phyloP scores from a whole-genome alignment of 2,329 filamentous ascomycete genomes.

The Endocalyx cinctus region DNA sequence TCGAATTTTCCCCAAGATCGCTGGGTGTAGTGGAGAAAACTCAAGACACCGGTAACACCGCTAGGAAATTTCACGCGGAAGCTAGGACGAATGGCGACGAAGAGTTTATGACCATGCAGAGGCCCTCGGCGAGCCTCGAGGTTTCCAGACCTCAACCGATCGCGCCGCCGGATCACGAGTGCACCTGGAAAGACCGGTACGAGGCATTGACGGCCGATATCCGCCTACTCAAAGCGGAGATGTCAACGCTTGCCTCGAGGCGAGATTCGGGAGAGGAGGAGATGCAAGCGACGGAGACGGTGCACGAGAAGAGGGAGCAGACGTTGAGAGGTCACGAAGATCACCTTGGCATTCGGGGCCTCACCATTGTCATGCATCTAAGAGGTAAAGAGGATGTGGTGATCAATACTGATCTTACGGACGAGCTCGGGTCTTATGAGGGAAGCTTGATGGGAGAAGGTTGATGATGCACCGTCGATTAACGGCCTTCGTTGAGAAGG shows the following conservation, averaged over 20 bases:
- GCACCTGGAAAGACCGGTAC: conserved; percentile 39
- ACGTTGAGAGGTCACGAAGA: conserved; percentile 25
- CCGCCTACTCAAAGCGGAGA: conserved; percentile 35
- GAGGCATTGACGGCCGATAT: conserved; percentile 36
- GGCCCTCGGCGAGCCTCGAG: too few species aligned
- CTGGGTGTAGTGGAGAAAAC: too few species aligned
- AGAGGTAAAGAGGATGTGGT: conserved; percentile 46
- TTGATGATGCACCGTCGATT: too few species aligned
- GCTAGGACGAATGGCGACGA: too few species aligned
- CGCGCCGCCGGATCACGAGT: conserved; percentile 35
- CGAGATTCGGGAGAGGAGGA: not conserved
- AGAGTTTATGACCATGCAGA: too few species aligned
- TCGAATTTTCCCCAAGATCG: too few species aligned
- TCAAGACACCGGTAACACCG: too few species aligned
- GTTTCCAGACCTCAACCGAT: conserved; percentile 30
- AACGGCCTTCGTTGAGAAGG: too few species aligned
- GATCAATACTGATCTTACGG: conserved; percentile 43
- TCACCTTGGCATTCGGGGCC: conserved; percentile 40
- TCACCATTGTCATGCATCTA: conserved; percentile 49
- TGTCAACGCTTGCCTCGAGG: conserved; percentile 19
- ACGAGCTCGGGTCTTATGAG: conserved; percentile 6
- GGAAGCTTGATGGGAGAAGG: too few species aligned
- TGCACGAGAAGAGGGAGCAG: conserved; percentile 7
- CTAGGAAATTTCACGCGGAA: too few species aligned
- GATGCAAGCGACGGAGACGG: conserved; percentile 4